Evolutionary conservation across 257 asterid species (phyloP), one percentile per base, ranked within the genome.

Genomic region (Solanum neorickii): DNA sequence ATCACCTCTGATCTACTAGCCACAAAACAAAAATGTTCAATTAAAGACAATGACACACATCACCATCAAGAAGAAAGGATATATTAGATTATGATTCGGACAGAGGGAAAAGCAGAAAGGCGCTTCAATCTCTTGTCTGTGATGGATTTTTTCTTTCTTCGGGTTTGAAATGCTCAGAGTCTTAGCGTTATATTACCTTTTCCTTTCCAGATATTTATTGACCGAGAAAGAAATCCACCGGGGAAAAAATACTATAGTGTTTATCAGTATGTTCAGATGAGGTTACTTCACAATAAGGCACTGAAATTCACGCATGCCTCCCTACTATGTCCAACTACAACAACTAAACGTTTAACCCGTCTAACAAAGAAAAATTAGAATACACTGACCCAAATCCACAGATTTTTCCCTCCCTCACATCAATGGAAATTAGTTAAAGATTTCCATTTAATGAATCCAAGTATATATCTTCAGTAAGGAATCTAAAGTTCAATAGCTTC

Each of bases 1-100:
- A 83, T 97, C 99, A 18, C 99, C 99, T 92, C 98, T 91, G 86
- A 97, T 70, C 98, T 97, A 93, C 86, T 68, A 84, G 89, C 65
- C 94, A 86, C 18, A 86, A 88, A 86, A 23, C 77, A 52, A 29
- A 83, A 74, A 72, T 25, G 25, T 25, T 5, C 47, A 10, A 18
- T 47, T 27, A 80, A 80, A 46, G 11, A 80, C 44, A 49, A 80
- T 31, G 12, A 59, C 20, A 20, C 27, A 59, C 66, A 20, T 59
- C 25, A 20, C 25, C 25, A 59, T 20, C 25, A 59, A 59, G 66
- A 59, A 21, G 27, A 59, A 59, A 59, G 27, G 66, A 59, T 8
- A 59, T 59, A 59, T 59, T 21, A 59, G 66, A 0, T 59, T 20
- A 59, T 59, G 66, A 59, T 59, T 59, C 1, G n/a, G 5, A 8